Percentiles rank a stretch among this genome's conserved stretches.
These are phyloP conservation scores for Stagonosporopsis vannaccii DNA, from an alignment of 2,329 filamentous ascomycete species.

Conservation along the genomic window DNA sequence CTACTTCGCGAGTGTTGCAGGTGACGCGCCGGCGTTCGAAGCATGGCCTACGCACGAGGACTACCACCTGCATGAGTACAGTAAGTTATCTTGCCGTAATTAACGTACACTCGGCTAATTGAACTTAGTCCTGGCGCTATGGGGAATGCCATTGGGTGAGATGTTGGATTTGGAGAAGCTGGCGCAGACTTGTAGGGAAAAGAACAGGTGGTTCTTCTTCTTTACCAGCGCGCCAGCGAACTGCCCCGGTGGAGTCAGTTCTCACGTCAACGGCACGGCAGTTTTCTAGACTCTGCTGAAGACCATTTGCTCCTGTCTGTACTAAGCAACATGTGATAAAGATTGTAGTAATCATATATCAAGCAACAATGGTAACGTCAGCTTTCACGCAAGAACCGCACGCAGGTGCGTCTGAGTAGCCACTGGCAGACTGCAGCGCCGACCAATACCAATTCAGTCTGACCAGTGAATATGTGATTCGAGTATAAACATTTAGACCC, in stretches of 20 bases:
- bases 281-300: conserved; percentile 35
- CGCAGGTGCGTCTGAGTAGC: too few relatives aligned
- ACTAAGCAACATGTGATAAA: neutral
- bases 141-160: conserved; percentile 52
- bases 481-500: neutral
- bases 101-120: neutral
- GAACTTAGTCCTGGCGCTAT: conserved; percentile 44
- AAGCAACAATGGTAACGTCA: neutral
- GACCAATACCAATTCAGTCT: neutral
- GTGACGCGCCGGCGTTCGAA: conserved; percentile 71
- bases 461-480: neutral
- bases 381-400: neutral
- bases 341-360: neutral
- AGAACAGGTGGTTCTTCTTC: conserved; percentile 67
- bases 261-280: conserved; percentile 54
- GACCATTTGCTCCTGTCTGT: neutral
- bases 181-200: conserved; percentile 62
- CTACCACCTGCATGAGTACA: conserved; percentile 24
- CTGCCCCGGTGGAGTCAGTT: conserved; percentile 59
- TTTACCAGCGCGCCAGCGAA: conserved; percentile 68
- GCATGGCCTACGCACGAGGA: conserved; percentile 63
- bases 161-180: conserved; percentile 60
- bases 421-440: too few relatives aligned
- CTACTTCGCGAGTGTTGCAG: conserved; percentile 71
- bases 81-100: neutral